Base-by-base conservation (phyloP, 1,284 basidiomycete species). In the Ustilago loliicola region DNA sequence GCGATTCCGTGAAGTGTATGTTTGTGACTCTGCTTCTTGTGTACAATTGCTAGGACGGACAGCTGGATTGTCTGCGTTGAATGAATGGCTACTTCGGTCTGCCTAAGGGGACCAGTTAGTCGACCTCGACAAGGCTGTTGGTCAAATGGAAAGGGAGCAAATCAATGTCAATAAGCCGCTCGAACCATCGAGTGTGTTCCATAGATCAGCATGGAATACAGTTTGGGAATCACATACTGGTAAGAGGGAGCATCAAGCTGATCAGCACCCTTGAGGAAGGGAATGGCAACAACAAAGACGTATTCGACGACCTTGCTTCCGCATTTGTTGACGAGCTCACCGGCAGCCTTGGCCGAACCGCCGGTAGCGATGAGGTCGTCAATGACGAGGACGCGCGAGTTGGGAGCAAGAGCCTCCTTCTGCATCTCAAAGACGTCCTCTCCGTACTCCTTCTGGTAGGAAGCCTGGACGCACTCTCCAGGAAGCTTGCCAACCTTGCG, bases 331-430 rank as follows among this genome's bases (percentile, higher is more conserved):
- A 99, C 91, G 29, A 99, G 92, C 80, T 97, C 91, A 61, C 95
- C 96, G 10, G 97, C 96, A 1, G 96, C 96, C 77, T 91, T 92
- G 3, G 97, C 97, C 19, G 95, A 98, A 8, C 97, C 97, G 72
- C 95, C 94, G 50, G 97, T 99, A 0, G 97, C 97, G 76, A 99
- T 95, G 42, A 99, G 89, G 87, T 99, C 97, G 87, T 99, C 97
- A 34, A 99, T 89, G 54, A 99, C 90, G 47, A 99, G 87, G 32
- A 96, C 94, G 65, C 89, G 93, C 86, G 96, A 92, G 36, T 94
- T 94, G 36, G 77, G 56, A 1, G 91, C 90, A 84, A 99, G 93
- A 2, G 93, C 92, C 66, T 92, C 93, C 47, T 90, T 89, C 88
- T 99, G 97, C 91, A 99, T 96, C 88, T 99, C 95, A 83, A 98